Evolutionary conservation across 225 moss, liverwort and hornwort genomes (phyloP).

Genomic region (Sphagnum contortum): DNA sequence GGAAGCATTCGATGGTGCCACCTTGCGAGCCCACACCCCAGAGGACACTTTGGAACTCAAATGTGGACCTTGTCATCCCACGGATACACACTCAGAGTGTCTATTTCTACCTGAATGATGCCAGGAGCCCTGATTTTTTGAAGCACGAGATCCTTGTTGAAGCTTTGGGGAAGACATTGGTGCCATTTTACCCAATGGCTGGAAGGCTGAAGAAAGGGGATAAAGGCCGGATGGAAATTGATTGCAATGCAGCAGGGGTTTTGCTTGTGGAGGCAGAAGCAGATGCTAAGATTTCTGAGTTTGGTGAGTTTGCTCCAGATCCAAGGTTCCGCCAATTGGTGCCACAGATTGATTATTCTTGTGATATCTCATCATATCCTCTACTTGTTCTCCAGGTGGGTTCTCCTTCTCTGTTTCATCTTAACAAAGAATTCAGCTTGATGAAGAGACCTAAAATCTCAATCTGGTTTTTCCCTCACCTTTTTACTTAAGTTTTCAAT

Average conservation of each 20-base stretch:
- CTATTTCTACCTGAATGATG: constrained; percentile 65
- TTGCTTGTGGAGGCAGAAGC: constrained; percentile 76
- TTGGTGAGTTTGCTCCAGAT: constrained; percentile 82
- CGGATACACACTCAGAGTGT: constrained; percentile 80
- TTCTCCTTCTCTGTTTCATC: not conserved
- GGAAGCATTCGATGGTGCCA: constrained; percentile 64
- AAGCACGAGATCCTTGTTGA: constrained; percentile 47
- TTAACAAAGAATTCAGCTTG: no score
- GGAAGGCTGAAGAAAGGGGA: constrained; percentile 51
- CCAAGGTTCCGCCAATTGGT: constrained; percentile 65
- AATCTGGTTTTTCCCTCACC: no score
- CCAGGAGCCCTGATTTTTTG: constrained; percentile 35
- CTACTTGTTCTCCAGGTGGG: constrained; percentile 81
- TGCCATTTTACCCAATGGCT: constrained; percentile 86
- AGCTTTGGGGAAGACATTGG: constrained; percentile 60
- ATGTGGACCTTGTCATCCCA: constrained; percentile 83
- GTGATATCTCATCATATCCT: constrained; percentile 60
- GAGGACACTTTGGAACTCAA: constrained; percentile 64
- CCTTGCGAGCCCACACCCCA: constrained; percentile 57
- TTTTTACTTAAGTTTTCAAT: no score
- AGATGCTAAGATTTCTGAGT: constrained; percentile 47
- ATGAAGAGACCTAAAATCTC: no score
- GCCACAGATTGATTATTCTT: constrained; percentile 56
- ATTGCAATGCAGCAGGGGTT: constrained; percentile 64
- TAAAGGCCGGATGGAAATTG: constrained; percentile 55